These are phyloP conservation scores for Solanum verrucosum DNA, from an alignment of 257 asterid genomes.

Conservation along the genomic window DNA sequence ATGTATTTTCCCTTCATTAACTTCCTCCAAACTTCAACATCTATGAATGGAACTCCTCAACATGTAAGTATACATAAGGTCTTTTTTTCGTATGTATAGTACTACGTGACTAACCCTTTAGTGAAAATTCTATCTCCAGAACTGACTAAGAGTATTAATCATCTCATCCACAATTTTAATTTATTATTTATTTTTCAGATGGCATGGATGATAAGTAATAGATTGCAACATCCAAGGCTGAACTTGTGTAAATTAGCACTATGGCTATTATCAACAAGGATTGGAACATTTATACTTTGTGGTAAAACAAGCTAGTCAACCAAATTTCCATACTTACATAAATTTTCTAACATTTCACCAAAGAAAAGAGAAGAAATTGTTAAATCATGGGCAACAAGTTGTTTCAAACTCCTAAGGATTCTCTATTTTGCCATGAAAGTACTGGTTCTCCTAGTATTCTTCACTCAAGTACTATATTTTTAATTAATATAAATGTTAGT, in stretches of 20 bases:
- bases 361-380: slow-evolving; percentile 32
- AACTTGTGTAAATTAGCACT: slow-evolving; percentile 23
- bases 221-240: slow-evolving; percentile 16
- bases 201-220: slow-evolving; percentile 22
- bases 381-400: slow-evolving; percentile 46
- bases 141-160: too few species aligned
- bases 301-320: slow-evolving; percentile 39
- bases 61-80: background rate
- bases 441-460: slow-evolving; percentile 25
- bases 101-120: too few species aligned
- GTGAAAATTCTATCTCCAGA: too few species aligned
- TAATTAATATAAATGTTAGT: too few species aligned
- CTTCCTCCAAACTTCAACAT: background rate
- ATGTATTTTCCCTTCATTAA: background rate
- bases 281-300: slow-evolving; percentile 50
- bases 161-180: too few species aligned
- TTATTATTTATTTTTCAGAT: slow-evolving; percentile 14
- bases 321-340: slow-evolving; percentile 43
- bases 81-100: too few species aligned
- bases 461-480: too few species aligned
- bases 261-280: slow-evolving; percentile 45
- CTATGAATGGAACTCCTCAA: background rate
- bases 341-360: slow-evolving; percentile 30
- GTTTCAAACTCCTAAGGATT: slow-evolving; percentile 29
- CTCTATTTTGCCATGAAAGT: slow-evolving; percentile 30